These are phyloP conservation scores for Tuber magnatum DNA, from an alignment of 495 filamentous ascomycete genomes.

Conservation along the genomic window DNA sequence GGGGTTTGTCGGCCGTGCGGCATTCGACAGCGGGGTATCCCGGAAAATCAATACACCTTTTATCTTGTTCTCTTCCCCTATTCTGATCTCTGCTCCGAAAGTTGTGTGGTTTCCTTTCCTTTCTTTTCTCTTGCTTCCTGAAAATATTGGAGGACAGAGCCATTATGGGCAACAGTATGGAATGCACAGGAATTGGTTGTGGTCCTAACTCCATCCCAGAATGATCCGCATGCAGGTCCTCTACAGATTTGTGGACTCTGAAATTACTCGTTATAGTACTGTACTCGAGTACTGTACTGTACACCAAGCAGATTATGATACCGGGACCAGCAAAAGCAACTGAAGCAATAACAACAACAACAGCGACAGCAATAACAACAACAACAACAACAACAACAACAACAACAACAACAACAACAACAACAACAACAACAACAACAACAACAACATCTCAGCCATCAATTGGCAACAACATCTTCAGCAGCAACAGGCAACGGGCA, in stretches of 20 bases:
- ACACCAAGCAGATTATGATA: conserved; percentile 11
- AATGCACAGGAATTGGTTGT: background rate
- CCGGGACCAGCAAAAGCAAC: background rate
- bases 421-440: background rate
- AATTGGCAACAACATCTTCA: background rate
- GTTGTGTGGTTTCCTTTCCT: background rate
- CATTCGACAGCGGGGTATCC: conserved; percentile 36
- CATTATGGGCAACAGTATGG: background rate
- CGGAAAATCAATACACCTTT: conserved; percentile 13
- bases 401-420: background rate
- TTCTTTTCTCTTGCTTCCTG: background rate
- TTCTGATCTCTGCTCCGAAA: background rate
- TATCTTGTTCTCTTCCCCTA: background rate
- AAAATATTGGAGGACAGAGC: background rate
- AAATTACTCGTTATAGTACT: too few species aligned
- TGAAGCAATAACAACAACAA: background rate
- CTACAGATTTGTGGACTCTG: conserved; percentile 21
- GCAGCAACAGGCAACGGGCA: background rate
- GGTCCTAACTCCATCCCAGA: background rate
- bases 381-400: background rate
- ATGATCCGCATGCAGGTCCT: conserved; percentile 26
- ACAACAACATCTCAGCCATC: background rate
- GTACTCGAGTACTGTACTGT: too few species aligned
- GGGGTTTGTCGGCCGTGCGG: conserved; percentile 32
- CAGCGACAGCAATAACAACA: background rate